Conservation (phyloP, 768 basidiomycete genomes). For the Suillus ampliporus region DNA sequence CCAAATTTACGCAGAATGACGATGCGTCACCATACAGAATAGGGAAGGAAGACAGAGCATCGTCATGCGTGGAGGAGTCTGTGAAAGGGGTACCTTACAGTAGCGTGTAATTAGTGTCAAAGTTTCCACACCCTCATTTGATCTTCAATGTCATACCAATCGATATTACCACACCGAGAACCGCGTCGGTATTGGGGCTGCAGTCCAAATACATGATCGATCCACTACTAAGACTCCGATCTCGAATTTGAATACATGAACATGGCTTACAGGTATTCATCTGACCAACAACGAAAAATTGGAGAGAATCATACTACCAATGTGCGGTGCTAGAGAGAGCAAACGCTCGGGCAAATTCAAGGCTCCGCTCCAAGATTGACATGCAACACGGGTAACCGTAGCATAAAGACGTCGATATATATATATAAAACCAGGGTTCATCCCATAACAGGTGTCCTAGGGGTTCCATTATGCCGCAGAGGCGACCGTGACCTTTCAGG, state of each 20-base stretch:
- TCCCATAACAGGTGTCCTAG: slow-evolving; percentile 4
- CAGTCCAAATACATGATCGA: too few relatives aligned
- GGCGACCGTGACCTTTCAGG: slow-evolving; percentile 9
- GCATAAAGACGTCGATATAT: neutral
- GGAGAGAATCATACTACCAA: neutral
- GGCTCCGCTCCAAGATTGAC: neutral
- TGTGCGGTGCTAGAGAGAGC: neutral
- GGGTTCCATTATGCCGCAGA: slow-evolving; percentile 1
- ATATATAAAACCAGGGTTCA: neutral
- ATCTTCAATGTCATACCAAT: too few relatives aligned
- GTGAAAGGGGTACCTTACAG: neutral
- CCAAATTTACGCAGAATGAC: neutral
- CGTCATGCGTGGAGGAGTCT: neutral
- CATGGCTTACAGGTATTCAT: neutral
- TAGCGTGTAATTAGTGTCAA: neutral
- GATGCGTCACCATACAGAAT: neutral
- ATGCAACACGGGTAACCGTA: neutral
- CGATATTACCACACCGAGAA: too few relatives aligned
- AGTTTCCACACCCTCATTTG: too few relatives aligned
- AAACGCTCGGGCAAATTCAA: neutral
- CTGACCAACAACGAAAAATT: neutral
- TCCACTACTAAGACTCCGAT: too few relatives aligned
- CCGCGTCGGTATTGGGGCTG: too few relatives aligned
- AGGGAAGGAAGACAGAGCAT: neutral
- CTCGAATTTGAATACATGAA: neutral